phyloP scores from a whole-genome alignment of 768 basidiomycete species.

The Tricholoma matsutake region DNA sequence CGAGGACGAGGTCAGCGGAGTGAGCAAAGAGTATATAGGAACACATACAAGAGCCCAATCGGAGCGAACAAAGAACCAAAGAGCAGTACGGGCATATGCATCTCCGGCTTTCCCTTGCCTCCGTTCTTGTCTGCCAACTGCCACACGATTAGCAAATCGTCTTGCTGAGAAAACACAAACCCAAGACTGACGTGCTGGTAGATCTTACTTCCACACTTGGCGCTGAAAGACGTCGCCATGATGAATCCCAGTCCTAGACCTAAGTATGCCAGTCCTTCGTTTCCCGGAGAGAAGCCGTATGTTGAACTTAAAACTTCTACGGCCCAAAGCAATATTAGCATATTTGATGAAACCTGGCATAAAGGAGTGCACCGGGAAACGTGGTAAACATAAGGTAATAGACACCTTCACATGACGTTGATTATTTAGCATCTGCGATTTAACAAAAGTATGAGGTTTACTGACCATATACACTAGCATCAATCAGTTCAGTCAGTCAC shows the following conservation, averaged over 20 bases:
- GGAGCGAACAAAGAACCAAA: constrained; percentile 70
- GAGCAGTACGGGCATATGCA: constrained; percentile 69
- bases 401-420: constrained; percentile 34
- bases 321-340: not conserved
- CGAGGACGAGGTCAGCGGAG: not conserved
- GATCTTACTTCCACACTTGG: constrained; percentile 42
- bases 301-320: constrained; percentile 44
- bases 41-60: constrained; percentile 60
- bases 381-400: constrained; percentile 75
- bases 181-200: constrained; percentile 16
- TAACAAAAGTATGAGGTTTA: not conserved
- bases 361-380: constrained; percentile 46
- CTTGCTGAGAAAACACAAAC: not conserved
- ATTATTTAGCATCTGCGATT: not conserved
- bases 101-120: constrained; percentile 69
- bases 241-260: constrained; percentile 58
- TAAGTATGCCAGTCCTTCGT: constrained; percentile 50
- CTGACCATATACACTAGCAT: constrained; percentile 49
- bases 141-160: not conserved
- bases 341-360: not conserved
- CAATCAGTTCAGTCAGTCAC: not conserved
- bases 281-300: constrained; percentile 50
- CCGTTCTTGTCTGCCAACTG: constrained; percentile 52
- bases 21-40: constrained; percentile 7
- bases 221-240: constrained; percentile 44